Evolutionary conservation across 306 rosid genomes (phyloP), one percentile per base, ranked within the genome.

Genomic region (Malus fusca): DNA sequence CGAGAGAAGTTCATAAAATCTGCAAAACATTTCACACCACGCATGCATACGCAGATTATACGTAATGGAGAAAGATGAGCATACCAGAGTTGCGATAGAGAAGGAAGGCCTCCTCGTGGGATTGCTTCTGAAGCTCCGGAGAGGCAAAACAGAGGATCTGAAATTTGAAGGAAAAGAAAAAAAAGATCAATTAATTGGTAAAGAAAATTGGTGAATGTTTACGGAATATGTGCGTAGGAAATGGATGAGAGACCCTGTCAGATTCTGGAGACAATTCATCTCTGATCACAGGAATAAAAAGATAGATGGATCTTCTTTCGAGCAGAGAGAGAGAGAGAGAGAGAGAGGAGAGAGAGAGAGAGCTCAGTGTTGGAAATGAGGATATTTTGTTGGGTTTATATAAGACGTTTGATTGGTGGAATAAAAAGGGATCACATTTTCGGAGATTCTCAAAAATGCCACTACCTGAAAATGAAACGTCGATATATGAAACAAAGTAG

Each of bases 241-340:
- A 35, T 21, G 33, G 66, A 46, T 0, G 73, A 35, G 86, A 59
- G 22, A 91, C 97, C 87, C 78, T 18, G 90, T 69, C 78, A 89
- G 87, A 82, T 65, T 88, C 82, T 81, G 90, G 60, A 93, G 90
- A 84, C 90, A 88, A 75, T 84, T 78, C 98, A 93, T 93, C 66
- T 80, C 80, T 60, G 68, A 58, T 67, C 37, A 59, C 46, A 8
- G 4, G 12, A 30, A 51, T 40, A n/a, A 40, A 48, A 71, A 46
- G 8, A 4, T 0, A 5, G 42, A 4, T 0, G 1, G 42, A 73
- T 25, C 30, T 23, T 19, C 44, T 7, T 68, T 15, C 26, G 8
- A 21, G 19, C 23, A 46, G 6, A 31, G 62, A 63, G 60, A 55
- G 61, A 55, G 59, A 31, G 43, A 31, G 51, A n/a, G 46, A 56